phyloP scores from a whole-genome alignment of 768 basidiomycete genomes.

The Tephrocybe sp. region DNA sequence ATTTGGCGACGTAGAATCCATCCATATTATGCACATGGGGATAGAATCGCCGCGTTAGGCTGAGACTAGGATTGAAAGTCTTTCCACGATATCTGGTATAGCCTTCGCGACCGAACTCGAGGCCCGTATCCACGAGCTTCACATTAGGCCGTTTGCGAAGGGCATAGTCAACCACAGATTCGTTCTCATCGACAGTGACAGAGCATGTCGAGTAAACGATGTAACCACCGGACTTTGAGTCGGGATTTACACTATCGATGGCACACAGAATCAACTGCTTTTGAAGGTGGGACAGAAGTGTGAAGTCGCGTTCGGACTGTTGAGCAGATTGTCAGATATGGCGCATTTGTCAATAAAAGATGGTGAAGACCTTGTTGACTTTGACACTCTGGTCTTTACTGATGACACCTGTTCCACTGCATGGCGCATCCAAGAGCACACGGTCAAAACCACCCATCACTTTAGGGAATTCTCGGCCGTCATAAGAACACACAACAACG shows the following conservation, averaged over 20 bases:
- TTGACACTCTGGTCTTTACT: slow-evolving; percentile 98
- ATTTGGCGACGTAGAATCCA: slow-evolving; percentile 98
- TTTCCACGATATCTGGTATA: slow-evolving; percentile 91
- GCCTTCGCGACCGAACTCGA: slow-evolving; percentile 92
- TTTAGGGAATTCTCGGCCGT: slow-evolving; percentile 96
- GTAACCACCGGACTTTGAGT: slow-evolving; percentile 89
- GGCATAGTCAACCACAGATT: slow-evolving; percentile 97
- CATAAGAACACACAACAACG: slow-evolving; percentile 95
- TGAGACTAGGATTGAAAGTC: slow-evolving; percentile 76
- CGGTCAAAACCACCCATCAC: slow-evolving; percentile 99
- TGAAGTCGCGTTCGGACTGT: slow-evolving; percentile 94
- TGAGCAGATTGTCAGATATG: not conserved
- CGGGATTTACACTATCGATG: slow-evolving; percentile 90
- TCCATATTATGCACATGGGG: slow-evolving; percentile 99
- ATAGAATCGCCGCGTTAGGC: slow-evolving; percentile 86
- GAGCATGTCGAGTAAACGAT: slow-evolving; percentile 99
- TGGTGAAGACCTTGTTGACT: slow-evolving; percentile 81
- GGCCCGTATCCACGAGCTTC: slow-evolving; percentile 88
- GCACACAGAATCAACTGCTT: slow-evolving; percentile 98
- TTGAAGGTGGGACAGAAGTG: slow-evolving; percentile 93
- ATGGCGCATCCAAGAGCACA: slow-evolving; percentile 96
- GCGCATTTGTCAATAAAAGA: not conserved
- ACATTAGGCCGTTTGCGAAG: slow-evolving; percentile 91
- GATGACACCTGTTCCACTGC: slow-evolving; percentile 97
- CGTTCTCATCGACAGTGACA: slow-evolving; percentile 97